Base-by-base conservation (phyloP, 2,329 filamentous ascomycete genomes). In the Dissoconium aciculare region DNA sequence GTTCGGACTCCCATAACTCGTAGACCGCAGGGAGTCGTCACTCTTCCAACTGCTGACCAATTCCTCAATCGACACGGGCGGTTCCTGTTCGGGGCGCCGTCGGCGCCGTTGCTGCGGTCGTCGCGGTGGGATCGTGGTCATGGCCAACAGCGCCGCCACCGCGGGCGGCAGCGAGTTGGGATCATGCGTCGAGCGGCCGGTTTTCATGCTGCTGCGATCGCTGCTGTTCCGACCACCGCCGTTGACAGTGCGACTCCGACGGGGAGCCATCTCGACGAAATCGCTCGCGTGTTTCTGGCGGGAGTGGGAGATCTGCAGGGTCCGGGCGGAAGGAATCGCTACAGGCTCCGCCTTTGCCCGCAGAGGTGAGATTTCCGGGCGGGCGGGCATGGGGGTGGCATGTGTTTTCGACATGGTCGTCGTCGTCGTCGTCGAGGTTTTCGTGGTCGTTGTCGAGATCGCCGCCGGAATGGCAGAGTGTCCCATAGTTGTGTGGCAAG, bases 81-180 rank as follows among this genome's bases (percentile, higher is more conserved):
- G 54, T 10, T 45, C 46, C 5, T 42, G 57, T 44, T 49, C 62
- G 49, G 39, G 55, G 47, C 48, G 58, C 46, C 24, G 56, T 33
- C 44, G 53, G 51, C 37, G 57, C 49, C 41, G 59, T n/a, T n/a
- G n/a, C 44, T 34, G 53, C 45, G 33, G 39, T 14, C 43, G 49
- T 35, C 64, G 65, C 12, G 62, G 60, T 3, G 69, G 70, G 28
- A 75, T 74, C 2, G 66, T 55, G 2, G 71, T 75, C 27, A 70
- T 62, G 33, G 70, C 66, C 17, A 75, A 53, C 33, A 75, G 53
- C 6, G 67, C 67, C 15, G 67, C 67, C 30, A 73, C 62, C 13
- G 67, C 62, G n/a, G 63, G 59, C 11, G 66, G 65, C 4, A 71
- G 46, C 6, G 60, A 59, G 42, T 54, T 59, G 36, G 50, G 54